phyloP scores from a whole-genome alignment of 768 basidiomycete species.

The Termitomyces sp. region DNA sequence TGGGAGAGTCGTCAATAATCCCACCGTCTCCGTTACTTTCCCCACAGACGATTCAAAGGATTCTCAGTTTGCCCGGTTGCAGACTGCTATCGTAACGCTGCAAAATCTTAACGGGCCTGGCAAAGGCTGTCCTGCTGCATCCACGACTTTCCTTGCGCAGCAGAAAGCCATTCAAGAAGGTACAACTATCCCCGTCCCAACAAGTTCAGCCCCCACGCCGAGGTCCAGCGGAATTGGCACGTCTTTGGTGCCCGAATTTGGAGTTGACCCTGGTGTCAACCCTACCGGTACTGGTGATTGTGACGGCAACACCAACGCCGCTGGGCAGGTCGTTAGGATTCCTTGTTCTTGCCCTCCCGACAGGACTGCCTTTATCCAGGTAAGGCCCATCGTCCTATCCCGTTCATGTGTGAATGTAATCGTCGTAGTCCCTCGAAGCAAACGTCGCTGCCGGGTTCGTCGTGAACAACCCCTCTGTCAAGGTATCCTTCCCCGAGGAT shows the following conservation, averaged over 20 bases:
- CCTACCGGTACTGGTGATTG: constrained; percentile 59
- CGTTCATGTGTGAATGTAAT: neutral
- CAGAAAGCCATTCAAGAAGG: constrained; percentile 30
- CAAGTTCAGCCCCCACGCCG: constrained; percentile 25
- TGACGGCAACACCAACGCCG: constrained; percentile 55
- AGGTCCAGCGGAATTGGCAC: neutral
- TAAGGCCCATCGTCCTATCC: constrained; percentile 17
- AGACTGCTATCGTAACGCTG: constrained; percentile 58
- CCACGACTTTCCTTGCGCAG: constrained; percentile 54
- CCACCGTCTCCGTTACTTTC: constrained; percentile 52
- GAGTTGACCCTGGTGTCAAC: constrained; percentile 47
- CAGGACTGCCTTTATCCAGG: constrained; percentile 45
- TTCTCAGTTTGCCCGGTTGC: constrained; percentile 51
- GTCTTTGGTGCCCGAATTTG: constrained; percentile 54
- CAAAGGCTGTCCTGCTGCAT: constrained; percentile 58
- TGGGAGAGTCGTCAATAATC: constrained; percentile 63
- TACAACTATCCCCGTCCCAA: constrained; percentile 15
- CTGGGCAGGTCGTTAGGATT: constrained; percentile 53
- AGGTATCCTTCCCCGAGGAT: constrained; percentile 62
- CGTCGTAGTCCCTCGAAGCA: constrained; percentile 32
- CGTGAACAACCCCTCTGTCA: constrained; percentile 58
- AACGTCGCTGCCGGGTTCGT: constrained; percentile 59
- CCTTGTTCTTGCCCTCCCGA: constrained; percentile 65
- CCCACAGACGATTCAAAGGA: constrained; percentile 51
- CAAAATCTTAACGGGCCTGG: constrained; percentile 71